phyloP scores from a whole-genome alignment of 306 rosid species.

The Cicer pinnatifidum region DNA sequence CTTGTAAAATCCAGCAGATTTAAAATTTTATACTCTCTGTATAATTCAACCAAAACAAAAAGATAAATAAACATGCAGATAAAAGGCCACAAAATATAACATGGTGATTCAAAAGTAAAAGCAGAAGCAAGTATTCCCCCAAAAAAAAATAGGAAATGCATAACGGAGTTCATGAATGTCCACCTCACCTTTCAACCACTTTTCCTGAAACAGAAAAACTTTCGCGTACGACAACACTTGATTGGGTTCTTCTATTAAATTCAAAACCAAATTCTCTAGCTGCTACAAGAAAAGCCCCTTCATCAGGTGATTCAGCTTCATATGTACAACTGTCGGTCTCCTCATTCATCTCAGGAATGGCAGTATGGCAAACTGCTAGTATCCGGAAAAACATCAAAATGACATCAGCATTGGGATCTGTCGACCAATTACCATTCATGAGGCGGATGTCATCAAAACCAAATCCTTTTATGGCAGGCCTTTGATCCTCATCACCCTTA shows the following conservation, averaged over 20 bases:
- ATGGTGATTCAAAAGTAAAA: constrained; percentile 35
- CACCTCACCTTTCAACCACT: constrained; percentile 74
- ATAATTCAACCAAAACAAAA: constrained; percentile 40
- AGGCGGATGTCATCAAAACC: constrained; percentile 87
- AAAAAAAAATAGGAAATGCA: not conserved
- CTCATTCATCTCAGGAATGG: constrained; percentile 87
- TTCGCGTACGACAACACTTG: constrained; percentile 72
- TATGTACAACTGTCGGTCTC: constrained; percentile 73
- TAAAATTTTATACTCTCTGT: constrained; percentile 89
- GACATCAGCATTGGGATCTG: constrained; percentile 64
- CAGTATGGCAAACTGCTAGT: constrained; percentile 92
- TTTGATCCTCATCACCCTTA: constrained; percentile 50
- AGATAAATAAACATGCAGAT: constrained; percentile 19
- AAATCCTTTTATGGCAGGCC: constrained; percentile 77
- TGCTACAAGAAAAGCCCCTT: constrained; percentile 96
- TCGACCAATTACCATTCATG: constrained; percentile 81
- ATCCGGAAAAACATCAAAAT: constrained; percentile 75
- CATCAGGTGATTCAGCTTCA: constrained; percentile 99
- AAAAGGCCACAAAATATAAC: constrained; percentile 40
- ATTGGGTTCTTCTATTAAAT: constrained; percentile 83
- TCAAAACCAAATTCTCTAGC: constrained; percentile 97
- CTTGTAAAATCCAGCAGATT: constrained; percentile 87
- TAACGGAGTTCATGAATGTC: constrained; percentile 30
- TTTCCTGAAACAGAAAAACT: constrained; percentile 56
- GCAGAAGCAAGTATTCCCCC: constrained; percentile 29